phyloP scores from a whole-genome alignment of 495 filamentous ascomycete species.

The Acidiella bohemica region DNA sequence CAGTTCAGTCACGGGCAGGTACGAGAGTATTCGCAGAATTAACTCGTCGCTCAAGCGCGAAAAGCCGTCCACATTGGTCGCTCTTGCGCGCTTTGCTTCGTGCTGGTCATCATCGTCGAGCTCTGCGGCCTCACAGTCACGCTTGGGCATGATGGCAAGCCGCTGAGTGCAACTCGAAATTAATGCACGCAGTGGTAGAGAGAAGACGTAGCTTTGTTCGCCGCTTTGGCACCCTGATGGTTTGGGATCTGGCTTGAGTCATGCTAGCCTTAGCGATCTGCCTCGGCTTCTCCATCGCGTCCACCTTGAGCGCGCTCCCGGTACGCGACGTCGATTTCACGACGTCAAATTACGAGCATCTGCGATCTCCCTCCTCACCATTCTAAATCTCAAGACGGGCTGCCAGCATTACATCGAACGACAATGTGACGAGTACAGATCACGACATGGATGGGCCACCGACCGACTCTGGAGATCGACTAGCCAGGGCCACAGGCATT shows the following conservation, averaged over 20 bases:
- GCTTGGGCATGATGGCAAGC: slow-evolving; percentile 16
- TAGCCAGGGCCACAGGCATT: neutral
- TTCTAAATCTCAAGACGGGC: too few species aligned
- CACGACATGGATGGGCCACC: too few species aligned
- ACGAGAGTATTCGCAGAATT: slow-evolving; percentile 70
- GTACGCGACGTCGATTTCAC: too few species aligned
- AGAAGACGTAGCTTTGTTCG: too few species aligned
- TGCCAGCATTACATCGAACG: too few species aligned
- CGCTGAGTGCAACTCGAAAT: slow-evolving; percentile 1
- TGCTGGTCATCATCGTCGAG: neutral
- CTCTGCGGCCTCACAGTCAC: slow-evolving; percentile 17
- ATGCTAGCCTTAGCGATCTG: neutral
- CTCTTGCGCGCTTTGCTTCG: slow-evolving; percentile 19
- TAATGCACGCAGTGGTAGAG: too few species aligned
- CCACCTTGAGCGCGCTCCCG: neutral
- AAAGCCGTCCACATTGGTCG: slow-evolving; percentile 30
- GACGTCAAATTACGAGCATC: too few species aligned
- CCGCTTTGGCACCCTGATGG: too few species aligned
- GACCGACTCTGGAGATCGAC: neutral
- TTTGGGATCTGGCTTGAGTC: too few species aligned
- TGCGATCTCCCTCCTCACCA: too few species aligned
- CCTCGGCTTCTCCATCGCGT: neutral
- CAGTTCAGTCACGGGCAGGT: slow-evolving; percentile 54
- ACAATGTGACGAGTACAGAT: too few species aligned
- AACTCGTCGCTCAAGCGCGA: slow-evolving; percentile 75